These are phyloP conservation scores for Flaveria linearis DNA, from an alignment of 129 eudicot genomes.

Conservation along the genomic window DNA sequence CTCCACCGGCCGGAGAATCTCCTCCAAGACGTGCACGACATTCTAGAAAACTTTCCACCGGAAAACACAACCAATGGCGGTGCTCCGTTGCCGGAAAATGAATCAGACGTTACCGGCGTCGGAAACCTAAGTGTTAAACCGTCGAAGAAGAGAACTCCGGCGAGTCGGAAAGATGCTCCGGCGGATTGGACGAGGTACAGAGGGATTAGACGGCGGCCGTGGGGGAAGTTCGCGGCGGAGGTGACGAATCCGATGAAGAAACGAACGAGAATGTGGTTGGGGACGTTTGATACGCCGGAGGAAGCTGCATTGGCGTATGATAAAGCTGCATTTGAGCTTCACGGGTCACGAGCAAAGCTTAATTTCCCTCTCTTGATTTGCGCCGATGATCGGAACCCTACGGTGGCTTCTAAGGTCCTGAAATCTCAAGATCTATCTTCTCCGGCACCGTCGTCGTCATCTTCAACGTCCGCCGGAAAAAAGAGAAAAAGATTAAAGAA, in stretches of 20 bases:
- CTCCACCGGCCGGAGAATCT: slow-evolving; percentile 20
- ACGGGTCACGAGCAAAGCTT: slow-evolving; percentile 46
- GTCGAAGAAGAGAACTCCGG: slow-evolving; percentile 14
- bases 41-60: slow-evolving; percentile 1
- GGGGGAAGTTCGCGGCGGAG: slow-evolving; percentile 64
- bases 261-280: slow-evolving; percentile 48
- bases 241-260: slow-evolving; percentile 48
- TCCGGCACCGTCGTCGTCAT: slow-evolving; percentile 1
- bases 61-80: slow-evolving; percentile 8
- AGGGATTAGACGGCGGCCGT: slow-evolving; percentile 55
- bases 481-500: slow-evolving; percentile 22
- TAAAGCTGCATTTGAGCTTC: slow-evolving; percentile 48
- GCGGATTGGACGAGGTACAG: slow-evolving; percentile 41
- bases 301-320: slow-evolving; percentile 63
- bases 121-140: slow-evolving; percentile 4
- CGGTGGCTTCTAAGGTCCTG: slow-evolving; percentile 11
- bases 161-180: slow-evolving; percentile 21
- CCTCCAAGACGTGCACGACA: slow-evolving; percentile 14
- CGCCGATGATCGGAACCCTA: neutral
- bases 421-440: neutral
- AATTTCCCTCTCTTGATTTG: slow-evolving; percentile 49
- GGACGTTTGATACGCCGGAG: slow-evolving; percentile 59
- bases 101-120: neutral
- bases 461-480: slow-evolving; percentile 9
- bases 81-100: neutral